These are phyloP conservation scores for Candida awuae DNA, from an alignment of 805 yeast species.

Conservation along the genomic window DNA sequence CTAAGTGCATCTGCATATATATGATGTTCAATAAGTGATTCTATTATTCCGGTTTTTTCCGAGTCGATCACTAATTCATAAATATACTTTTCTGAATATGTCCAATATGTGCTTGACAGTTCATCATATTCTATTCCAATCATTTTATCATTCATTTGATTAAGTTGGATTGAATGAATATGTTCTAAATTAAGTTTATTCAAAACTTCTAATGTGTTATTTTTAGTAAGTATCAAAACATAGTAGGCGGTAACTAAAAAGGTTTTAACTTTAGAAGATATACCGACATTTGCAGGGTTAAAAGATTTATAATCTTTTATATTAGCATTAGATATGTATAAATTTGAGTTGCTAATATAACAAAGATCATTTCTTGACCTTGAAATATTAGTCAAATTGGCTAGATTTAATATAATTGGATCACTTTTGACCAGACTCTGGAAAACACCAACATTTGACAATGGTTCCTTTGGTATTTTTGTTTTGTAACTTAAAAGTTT, in stretches of 20 bases:
- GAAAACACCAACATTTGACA: slow-evolving; percentile 10
- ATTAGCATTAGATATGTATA: slow-evolving; percentile 12
- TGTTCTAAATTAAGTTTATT: slow-evolving; percentile 46
- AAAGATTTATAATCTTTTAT: slow-evolving; percentile 20
- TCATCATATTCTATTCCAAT: slow-evolving; percentile 46
- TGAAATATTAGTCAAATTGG: neutral
- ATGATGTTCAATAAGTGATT: slow-evolving; percentile 40
- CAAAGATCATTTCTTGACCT: slow-evolving; percentile 2
- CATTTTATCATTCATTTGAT: slow-evolving; percentile 28
- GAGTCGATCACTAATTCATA: slow-evolving; percentile 64
- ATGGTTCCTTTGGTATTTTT: slow-evolving; percentile 8
- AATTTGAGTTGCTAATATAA: neutral
- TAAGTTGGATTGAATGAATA: slow-evolving; percentile 31
- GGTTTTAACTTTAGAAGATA: slow-evolving; percentile 24
- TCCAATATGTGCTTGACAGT: slow-evolving; percentile 61
- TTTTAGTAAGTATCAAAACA: slow-evolving; percentile 38
- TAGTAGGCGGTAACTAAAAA: slow-evolving; percentile 48
- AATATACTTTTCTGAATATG: slow-evolving; percentile 50
- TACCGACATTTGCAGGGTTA: slow-evolving; percentile 5
- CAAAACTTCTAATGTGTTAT: slow-evolving; percentile 33
- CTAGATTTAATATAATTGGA: slow-evolving; percentile 10
- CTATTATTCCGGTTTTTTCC: slow-evolving; percentile 75
- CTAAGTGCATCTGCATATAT: slow-evolving; percentile 60
- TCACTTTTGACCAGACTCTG: slow-evolving; percentile 17
- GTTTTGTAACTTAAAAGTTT: slow-evolving; percentile 13